phyloP scores from a whole-genome alignment of 1,284 basidiomycete species.

The Stygiomarasmius scandens region DNA sequence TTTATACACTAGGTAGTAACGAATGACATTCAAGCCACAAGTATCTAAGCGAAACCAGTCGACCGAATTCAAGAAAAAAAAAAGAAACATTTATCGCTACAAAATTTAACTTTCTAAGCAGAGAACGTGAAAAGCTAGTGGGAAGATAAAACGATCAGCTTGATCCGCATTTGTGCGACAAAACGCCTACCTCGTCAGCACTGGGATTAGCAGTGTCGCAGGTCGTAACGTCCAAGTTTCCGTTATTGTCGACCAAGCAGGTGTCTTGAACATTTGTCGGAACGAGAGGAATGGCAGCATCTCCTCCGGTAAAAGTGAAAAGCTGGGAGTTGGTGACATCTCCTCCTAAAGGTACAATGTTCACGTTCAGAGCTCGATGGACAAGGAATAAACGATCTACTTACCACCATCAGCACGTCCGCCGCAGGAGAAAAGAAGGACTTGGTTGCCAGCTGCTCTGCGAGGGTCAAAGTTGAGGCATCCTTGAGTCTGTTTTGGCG shows the following conservation, averaged over 20 bases:
- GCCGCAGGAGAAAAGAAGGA: constrained; percentile 27
- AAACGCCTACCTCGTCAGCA: constrained; percentile 8
- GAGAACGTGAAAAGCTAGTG: neutral
- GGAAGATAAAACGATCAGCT: neutral
- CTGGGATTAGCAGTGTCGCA: constrained; percentile 13
- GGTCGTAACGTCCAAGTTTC: constrained; percentile 8
- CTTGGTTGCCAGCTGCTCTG: constrained; percentile 24
- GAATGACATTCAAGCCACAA: too few relatives aligned
- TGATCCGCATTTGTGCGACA: neutral
- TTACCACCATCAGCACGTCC: constrained; percentile 27
- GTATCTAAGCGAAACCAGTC: neutral
- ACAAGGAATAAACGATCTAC: too few relatives aligned
- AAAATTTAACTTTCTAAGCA: neutral
- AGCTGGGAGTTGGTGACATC: constrained; percentile 24
- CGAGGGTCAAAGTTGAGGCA: constrained; percentile 27
- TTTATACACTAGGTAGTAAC: too few relatives aligned
- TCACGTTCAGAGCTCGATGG: too few relatives aligned
- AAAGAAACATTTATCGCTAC: neutral
- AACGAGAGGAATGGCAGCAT: constrained; percentile 12
- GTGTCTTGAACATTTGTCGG: constrained; percentile 14
- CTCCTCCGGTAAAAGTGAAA: constrained; percentile 22
- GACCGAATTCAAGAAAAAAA: neutral
- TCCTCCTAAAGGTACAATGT: constrained; percentile 17
- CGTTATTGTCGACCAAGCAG: constrained; percentile 17
- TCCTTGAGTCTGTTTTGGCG: constrained; percentile 13